Evolutionary conservation across 1,284 basidiomycete genomes (phyloP).

Genomic region (Anthracocystis setariae): DNA sequence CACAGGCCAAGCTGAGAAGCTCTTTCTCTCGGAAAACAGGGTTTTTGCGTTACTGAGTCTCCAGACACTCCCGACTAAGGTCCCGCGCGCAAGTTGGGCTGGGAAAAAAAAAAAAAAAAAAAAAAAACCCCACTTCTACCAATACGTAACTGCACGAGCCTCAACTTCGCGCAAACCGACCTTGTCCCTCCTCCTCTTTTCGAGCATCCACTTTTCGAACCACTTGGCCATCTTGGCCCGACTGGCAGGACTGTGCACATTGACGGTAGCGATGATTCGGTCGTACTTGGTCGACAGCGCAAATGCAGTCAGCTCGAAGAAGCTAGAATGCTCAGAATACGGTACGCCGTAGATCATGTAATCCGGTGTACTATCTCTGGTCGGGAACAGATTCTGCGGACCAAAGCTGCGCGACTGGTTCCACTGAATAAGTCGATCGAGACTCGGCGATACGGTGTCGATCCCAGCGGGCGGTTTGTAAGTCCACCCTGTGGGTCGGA

Average conservation of each 20-base stretch:
- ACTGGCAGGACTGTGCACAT: slow-evolving; percentile 81
- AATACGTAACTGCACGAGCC: slow-evolving; percentile 41
- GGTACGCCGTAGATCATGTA: slow-evolving; percentile 84
- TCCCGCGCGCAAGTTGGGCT: no score
- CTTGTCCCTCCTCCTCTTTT: slow-evolving; percentile 45
- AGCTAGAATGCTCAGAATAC: slow-evolving; percentile 88
- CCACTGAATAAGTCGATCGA: slow-evolving; percentile 71
- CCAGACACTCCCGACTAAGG: no score
- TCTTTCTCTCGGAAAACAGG: no score
- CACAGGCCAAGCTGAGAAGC: no score
- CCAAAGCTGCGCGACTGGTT: slow-evolving; percentile 77
- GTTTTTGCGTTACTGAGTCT: no score
- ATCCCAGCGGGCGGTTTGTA: slow-evolving; percentile 77
- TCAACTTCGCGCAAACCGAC: slow-evolving; percentile 29
- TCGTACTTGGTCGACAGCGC: slow-evolving; percentile 83
- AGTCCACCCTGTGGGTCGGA: slow-evolving; percentile 95
- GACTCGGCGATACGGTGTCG: slow-evolving; percentile 66
- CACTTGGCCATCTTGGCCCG: slow-evolving; percentile 62
- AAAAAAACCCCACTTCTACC: no score
- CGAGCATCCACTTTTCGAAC: slow-evolving; percentile 60
- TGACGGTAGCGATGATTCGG: slow-evolving; percentile 94
- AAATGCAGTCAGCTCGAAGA: slow-evolving; percentile 77
- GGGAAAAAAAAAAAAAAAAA: no score
- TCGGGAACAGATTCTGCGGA: slow-evolving; percentile 75
- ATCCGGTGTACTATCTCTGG: slow-evolving; percentile 77